Conservation (phyloP, 2,329 filamentous ascomycete genomes). For the Pseudonectria buxi region DNA sequence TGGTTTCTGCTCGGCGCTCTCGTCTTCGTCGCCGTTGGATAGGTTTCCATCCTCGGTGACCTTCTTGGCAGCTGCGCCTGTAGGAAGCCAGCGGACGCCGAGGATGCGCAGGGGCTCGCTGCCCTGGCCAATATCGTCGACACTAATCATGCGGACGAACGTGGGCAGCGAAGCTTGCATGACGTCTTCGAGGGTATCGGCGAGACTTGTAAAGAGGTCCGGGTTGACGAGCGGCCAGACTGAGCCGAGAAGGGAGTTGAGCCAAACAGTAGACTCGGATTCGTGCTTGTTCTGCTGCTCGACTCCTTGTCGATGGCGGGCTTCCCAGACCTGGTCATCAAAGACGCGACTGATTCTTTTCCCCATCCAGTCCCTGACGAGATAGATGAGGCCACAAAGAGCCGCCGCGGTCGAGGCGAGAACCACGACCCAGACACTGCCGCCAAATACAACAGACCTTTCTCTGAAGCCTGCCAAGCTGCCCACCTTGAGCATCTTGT, state of each 20-base stretch:
- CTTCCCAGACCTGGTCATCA: constrained; percentile 64
- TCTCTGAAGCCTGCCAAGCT: constrained; percentile 4
- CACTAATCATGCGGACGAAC: constrained; percentile 65
- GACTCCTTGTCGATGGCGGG: constrained; percentile 47
- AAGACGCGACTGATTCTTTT: constrained; percentile 58
- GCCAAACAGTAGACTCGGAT: constrained; percentile 63
- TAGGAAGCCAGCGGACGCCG: constrained; percentile 65
- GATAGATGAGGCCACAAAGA: constrained; percentile 33
- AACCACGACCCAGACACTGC: constrained; percentile 21
- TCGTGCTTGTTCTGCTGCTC: constrained; percentile 34
- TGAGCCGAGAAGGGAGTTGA: constrained; percentile 60
- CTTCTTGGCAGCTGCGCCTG: constrained; percentile 57
- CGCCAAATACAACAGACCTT: constrained; percentile 13
- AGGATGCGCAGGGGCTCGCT: constrained; percentile 65
- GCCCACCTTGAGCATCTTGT: constrained; percentile 13
- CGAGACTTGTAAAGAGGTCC: constrained; percentile 61
- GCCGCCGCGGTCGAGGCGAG: constrained; percentile 18
- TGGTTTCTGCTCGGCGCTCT: constrained; percentile 29
- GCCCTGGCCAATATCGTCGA: constrained; percentile 70
- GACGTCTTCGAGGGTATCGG: constrained; percentile 68
- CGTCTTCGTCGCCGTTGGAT: constrained; percentile 27
- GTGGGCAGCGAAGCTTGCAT: constrained; percentile 71
- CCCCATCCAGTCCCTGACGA: constrained; percentile 51
- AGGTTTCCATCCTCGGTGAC: constrained; percentile 54
- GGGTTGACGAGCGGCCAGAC: constrained; percentile 73